A percentile compares a stretch with the other conserved stretches of the same genome.
phyloP scores from a whole-genome alignment of 2,329 filamentous ascomycete species.

The Chrysoporthe cubensis region DNA sequence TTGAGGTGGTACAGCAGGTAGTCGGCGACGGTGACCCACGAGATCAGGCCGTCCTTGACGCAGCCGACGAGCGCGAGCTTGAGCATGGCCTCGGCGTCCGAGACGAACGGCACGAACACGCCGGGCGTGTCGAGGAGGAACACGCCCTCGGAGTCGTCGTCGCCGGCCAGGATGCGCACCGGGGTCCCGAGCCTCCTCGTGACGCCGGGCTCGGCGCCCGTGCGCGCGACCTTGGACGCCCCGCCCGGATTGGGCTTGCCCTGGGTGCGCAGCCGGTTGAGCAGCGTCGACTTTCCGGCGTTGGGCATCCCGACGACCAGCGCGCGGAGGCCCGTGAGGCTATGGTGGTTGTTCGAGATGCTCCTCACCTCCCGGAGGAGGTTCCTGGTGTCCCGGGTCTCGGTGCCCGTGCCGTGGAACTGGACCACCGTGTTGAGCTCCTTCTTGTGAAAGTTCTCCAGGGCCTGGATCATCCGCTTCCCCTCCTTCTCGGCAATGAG shows the following conservation, averaged over 20 bases:
- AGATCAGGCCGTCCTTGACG: constrained; percentile 87
- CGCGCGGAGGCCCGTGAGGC: constrained; percentile 79
- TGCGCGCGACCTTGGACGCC: constrained; percentile 71
- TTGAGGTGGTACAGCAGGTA: constrained; percentile 91
- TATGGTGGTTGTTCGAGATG: constrained; percentile 54
- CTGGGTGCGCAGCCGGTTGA: constrained; percentile 78
- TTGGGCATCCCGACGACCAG: constrained; percentile 98
- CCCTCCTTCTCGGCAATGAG: constrained; percentile 52
- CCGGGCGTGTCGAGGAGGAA: constrained; percentile 92
- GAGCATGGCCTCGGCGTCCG: constrained; percentile 84
- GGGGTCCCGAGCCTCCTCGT: constrained; percentile 83
- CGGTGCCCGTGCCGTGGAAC: constrained; percentile 36
- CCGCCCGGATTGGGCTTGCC: constrained; percentile 57
- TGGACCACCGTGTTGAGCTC: constrained; percentile 35
- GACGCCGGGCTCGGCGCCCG: constrained; percentile 85
- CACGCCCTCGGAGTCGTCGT: constrained; percentile 60
- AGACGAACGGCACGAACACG: constrained; percentile 91
- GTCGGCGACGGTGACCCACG: constrained; percentile 78
- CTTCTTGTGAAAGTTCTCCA: constrained; percentile 49
- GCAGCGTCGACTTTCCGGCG: constrained; percentile 91
- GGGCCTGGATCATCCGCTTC: constrained; percentile 36
- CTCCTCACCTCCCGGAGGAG: constrained; percentile 55
- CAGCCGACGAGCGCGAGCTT: constrained; percentile 91
- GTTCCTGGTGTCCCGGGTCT: constrained; percentile 38
- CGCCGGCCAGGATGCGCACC: constrained; percentile 71